These are phyloP conservation scores for Cichorium intybus DNA, from an alignment of 140 eudicot genomes.

Conservation along the genomic window DNA sequence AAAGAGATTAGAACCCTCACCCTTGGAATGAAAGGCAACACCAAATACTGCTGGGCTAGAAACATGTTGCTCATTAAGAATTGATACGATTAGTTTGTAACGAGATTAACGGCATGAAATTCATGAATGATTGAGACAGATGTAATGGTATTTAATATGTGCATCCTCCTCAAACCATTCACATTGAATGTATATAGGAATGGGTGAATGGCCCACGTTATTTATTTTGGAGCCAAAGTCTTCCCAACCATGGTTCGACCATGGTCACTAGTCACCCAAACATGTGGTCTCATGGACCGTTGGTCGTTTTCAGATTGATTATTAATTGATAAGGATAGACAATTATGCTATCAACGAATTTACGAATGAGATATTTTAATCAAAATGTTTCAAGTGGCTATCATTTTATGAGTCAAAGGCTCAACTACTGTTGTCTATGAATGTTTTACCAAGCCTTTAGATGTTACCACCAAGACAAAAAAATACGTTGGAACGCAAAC, in stretches of 20 bases:
- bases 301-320: neutral
- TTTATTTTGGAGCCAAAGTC: neutral
- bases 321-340: neutral
- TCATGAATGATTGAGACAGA: slow-evolving; percentile 11
- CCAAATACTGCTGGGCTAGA: too few relatives aligned
- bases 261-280: slow-evolving; percentile 11
- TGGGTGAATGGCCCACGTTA: neutral
- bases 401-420: too few relatives aligned
- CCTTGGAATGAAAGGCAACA: too few relatives aligned
- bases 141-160: slow-evolving; percentile 9
- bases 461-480: too few relatives aligned
- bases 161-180: neutral
- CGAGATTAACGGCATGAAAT: neutral
- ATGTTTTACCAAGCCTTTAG: too few relatives aligned
- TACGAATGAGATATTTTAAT: too few relatives aligned
- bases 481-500: too few relatives aligned
- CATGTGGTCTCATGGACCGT: slow-evolving; percentile 5
- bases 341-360: too few relatives aligned
- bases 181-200: neutral
- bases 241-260: slow-evolving; percentile 9
- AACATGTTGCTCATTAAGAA: too few relatives aligned
- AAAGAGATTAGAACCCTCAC: too few relatives aligned
- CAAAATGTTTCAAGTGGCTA: too few relatives aligned
- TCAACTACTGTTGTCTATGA: too few relatives aligned
- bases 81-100: neutral